Evolutionary conservation across 2,329 filamentous ascomycete genomes (phyloP).

Genomic region (Stagonosporopsis rhizophila): DNA sequence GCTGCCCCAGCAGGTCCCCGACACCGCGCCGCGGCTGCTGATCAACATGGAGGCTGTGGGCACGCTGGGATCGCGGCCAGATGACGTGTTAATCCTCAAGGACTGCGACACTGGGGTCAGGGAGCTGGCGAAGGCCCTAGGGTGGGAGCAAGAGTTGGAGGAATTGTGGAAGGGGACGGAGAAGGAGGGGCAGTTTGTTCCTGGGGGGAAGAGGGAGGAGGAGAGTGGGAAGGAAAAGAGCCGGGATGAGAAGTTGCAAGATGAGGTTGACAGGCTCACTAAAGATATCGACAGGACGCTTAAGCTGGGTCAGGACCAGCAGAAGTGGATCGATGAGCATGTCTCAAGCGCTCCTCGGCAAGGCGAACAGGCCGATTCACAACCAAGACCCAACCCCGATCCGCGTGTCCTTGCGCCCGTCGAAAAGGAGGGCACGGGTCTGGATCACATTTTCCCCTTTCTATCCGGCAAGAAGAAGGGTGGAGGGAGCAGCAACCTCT

Average conservation of each 20-base stretch:
- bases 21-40: constrained; percentile 75
- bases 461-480: constrained; percentile 4
- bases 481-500: neutral
- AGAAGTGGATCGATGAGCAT: constrained; percentile 46
- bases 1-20: constrained; percentile 69
- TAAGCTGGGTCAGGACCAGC: constrained; percentile 35
- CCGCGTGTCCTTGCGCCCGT: neutral
- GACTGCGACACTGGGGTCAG: constrained; percentile 85
- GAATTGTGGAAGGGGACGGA: constrained; percentile 73
- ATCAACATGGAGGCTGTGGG: constrained; percentile 90
- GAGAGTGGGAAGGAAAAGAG: constrained; percentile 51
- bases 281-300: constrained; percentile 65
- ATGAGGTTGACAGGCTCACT: constrained; percentile 66
- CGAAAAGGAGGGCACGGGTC: neutral
- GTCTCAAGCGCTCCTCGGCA: too few relatives aligned
- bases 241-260: constrained; percentile 63
- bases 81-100: constrained; percentile 85
- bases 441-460: constrained; percentile 32
- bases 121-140: constrained; percentile 77
- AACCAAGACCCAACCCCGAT: neutral
- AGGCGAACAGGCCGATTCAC: neutral
- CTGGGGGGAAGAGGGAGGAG: constrained; percentile 44
- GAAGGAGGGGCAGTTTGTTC: constrained; percentile 46
- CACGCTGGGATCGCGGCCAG: constrained; percentile 73
- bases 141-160: constrained; percentile 87